These are phyloP conservation scores for Oryza glumipatula DNA, from an alignment of 176 grass and related monocot species.

Conservation along the genomic window DNA sequence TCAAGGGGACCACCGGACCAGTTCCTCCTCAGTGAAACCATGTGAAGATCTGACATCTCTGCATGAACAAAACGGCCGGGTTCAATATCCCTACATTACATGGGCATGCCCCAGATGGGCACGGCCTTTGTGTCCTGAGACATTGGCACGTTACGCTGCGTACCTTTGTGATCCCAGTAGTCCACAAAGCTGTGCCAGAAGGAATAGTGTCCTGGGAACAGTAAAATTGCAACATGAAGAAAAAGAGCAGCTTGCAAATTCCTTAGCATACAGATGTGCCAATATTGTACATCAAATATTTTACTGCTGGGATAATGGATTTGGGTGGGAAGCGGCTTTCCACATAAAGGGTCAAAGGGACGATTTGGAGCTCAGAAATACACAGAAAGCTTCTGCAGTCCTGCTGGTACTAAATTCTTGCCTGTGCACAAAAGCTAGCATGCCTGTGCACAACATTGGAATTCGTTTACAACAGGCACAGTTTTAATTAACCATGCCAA, in stretches of 20 bases:
- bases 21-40: slow-evolving; percentile 41
- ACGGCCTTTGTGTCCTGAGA: background rate
- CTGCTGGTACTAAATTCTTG: background rate
- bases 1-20: slow-evolving; percentile 32
- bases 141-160: background rate
- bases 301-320: background rate
- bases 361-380: background rate
- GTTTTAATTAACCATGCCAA: background rate
- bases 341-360: background rate
- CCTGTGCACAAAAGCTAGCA: background rate
- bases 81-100: slow-evolving; percentile 19
- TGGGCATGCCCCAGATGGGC: background rate
- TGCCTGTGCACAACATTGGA: background rate
- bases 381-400: background rate
- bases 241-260: background rate
- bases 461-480: background rate
- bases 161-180: background rate
- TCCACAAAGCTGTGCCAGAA: background rate
- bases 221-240: background rate
- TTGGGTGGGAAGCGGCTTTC: background rate
- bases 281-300: background rate
- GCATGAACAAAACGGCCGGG: background rate
- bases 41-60: slow-evolving; percentile 39
- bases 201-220: background rate
- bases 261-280: background rate